These are phyloP conservation scores for Angomonas deanei DNA, from an alignment of 208 protist genomes.

Conservation along the genomic window DNA sequence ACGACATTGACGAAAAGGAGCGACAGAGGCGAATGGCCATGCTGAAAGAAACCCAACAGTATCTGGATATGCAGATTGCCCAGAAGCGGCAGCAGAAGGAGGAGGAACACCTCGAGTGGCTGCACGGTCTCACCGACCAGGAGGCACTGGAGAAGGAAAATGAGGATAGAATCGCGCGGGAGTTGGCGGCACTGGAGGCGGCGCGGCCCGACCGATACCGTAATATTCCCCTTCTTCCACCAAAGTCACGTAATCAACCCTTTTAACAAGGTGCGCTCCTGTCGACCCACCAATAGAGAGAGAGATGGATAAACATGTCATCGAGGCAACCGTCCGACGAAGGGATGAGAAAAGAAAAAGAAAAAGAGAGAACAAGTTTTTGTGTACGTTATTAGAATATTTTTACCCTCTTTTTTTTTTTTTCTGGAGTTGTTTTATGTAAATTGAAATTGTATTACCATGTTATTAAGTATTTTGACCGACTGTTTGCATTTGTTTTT, in stretches of 20 bases:
- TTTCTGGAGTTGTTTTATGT: background rate
- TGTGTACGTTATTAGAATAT: too few relatives aligned
- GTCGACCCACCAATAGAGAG: too few relatives aligned
- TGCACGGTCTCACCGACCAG: constrained; percentile 50
- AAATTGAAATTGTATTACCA: too few relatives aligned
- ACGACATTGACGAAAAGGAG: constrained; percentile 40
- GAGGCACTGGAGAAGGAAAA: constrained; percentile 45
- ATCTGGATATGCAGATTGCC: constrained; percentile 60
- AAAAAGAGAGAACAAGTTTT: too few relatives aligned
- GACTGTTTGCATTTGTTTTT: background rate
- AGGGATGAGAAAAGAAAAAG: background rate
- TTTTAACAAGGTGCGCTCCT: too few relatives aligned
- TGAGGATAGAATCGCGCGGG: constrained; percentile 51
- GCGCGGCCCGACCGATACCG: constrained; percentile 73
- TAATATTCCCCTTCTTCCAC: constrained; percentile 60
- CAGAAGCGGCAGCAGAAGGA: constrained; percentile 38
- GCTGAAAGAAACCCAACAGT: constrained; percentile 64
- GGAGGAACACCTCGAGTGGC: constrained; percentile 23
- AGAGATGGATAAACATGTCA: too few relatives aligned
- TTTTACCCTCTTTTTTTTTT: background rate
- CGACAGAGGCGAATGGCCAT: constrained; percentile 30
- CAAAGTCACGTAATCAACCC: constrained; percentile 21
- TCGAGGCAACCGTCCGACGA: too few relatives aligned
- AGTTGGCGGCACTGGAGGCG: constrained; percentile 72
- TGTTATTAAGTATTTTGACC: too few relatives aligned